A percentile compares a stretch with the other conserved stretches of the same genome.
phyloP scores from a whole-genome alignment of 2,329 filamentous ascomycete genomes.

The Penicillium sumatraense region DNA sequence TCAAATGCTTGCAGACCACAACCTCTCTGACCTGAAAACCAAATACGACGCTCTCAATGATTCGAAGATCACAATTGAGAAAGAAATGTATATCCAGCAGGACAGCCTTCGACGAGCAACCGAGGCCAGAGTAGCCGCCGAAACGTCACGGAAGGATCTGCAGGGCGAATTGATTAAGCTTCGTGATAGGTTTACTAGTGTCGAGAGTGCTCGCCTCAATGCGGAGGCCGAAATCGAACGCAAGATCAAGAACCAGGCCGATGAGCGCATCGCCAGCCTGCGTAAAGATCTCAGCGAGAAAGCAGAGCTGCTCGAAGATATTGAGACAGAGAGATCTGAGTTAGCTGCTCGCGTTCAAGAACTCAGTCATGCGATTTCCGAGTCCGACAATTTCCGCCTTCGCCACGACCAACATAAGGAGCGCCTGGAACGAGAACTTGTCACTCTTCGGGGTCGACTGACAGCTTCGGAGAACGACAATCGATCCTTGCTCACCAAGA shows the following conservation, averaged over 20 bases:
- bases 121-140: conserved; percentile 77
- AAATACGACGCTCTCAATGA: conserved; percentile 88
- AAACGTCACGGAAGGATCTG: conserved; percentile 87
- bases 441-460: conserved; percentile 86
- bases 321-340: conserved; percentile 77
- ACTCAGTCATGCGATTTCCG: conserved; percentile 82
- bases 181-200: conserved; percentile 79
- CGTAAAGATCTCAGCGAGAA: conserved; percentile 81
- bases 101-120: conserved; percentile 85
- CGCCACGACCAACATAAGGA: conserved; percentile 95
- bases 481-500: conserved; percentile 89
- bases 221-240: conserved; percentile 82
- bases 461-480: conserved; percentile 96
- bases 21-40: conserved; percentile 77
- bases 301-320: conserved; percentile 73
- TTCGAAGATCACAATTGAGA: conserved; percentile 95
- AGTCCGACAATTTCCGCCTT: conserved; percentile 85
- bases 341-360: conserved; percentile 81
- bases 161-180: conserved; percentile 82
- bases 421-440: conserved; percentile 85
- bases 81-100: conserved; percentile 94
- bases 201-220: conserved; percentile 83
- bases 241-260: conserved; percentile 74
- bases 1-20: conserved; percentile 86
- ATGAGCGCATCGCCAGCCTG: conserved; percentile 78